These are phyloP conservation scores for Pleurotus cornucopiae DNA, from an alignment of 768 basidiomycete genomes.

Conservation along the genomic window DNA sequence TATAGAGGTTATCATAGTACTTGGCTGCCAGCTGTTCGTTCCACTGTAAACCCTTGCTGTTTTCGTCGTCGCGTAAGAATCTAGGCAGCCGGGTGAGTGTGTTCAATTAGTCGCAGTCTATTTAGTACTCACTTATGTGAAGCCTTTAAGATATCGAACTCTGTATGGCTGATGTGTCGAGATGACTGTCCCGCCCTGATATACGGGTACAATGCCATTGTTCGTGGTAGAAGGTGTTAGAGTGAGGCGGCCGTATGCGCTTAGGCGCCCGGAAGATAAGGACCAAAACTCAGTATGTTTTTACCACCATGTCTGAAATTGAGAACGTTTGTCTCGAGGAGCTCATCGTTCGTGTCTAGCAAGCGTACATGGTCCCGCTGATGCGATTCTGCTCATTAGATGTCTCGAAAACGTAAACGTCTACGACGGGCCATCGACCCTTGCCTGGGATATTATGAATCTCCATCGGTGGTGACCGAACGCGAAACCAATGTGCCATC, in stretches of 20 bases:
- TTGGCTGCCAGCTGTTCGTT: slow-evolving; percentile 84
- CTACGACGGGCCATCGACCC: no score
- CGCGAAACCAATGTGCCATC: no score
- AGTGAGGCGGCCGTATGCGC: background rate
- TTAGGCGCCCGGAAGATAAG: no score
- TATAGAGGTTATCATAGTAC: slow-evolving; percentile 84
- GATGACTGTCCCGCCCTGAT: slow-evolving; percentile 1
- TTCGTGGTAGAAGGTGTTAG: background rate
- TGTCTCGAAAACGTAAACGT: no score
- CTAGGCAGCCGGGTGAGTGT: slow-evolving; percentile 29
- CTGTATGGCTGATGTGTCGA: slow-evolving; percentile 24
- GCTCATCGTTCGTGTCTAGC: no score
- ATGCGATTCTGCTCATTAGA: no score
- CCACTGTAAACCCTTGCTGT: slow-evolving; percentile 49
- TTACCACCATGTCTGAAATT: no score
- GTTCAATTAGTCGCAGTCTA: background rate
- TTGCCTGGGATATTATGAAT: no score
- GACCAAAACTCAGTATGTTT: no score
- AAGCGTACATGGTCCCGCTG: no score
- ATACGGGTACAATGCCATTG: background rate
- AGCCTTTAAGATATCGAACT: slow-evolving; percentile 74
- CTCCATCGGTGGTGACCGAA: no score
- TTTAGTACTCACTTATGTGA: slow-evolving; percentile 53
- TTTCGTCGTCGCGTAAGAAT: slow-evolving; percentile 68
- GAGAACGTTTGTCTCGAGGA: no score